phyloP scores from a whole-genome alignment of 306 rosid species.

The Corylus heterophylla region DNA sequence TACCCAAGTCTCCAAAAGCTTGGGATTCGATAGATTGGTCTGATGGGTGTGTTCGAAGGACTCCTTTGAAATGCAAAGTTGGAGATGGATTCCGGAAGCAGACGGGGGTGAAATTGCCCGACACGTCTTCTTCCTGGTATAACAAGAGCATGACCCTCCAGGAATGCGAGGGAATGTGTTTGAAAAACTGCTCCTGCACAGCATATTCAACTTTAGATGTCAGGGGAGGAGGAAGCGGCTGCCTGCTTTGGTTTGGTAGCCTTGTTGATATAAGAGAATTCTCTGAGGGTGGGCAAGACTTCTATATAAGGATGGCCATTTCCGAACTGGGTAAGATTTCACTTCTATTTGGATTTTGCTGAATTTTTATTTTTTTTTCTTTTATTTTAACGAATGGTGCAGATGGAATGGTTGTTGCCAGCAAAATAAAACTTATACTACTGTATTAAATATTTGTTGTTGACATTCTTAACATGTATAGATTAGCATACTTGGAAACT shows the following conservation, averaged over 20 bases:
- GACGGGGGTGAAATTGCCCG: conserved; percentile 24
- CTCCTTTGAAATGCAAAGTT: conserved; percentile 10
- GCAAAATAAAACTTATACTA: too few relatives aligned
- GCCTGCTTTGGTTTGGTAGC: conserved; percentile 34
- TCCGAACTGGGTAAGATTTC: neutral
- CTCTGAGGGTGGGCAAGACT: conserved; percentile 35
- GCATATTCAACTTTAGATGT: conserved; percentile 31
- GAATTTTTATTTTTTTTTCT: conserved; percentile 3
- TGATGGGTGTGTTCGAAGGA: conserved; percentile 31
- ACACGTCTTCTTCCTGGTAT: conserved; percentile 38
- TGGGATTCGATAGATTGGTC: neutral
- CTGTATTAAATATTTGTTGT: neutral
- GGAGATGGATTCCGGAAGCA: conserved; percentile 20
- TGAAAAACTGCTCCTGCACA: conserved; percentile 33
- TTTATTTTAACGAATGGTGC: neutral
- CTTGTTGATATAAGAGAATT: conserved; percentile 31
- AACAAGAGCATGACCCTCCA: conserved; percentile 8
- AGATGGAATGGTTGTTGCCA: too few relatives aligned
- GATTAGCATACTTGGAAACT: too few relatives aligned
- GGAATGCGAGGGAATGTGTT: conserved; percentile 33
- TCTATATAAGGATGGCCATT: neutral
- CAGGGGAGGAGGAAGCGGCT: conserved; percentile 34
- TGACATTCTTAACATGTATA: too few relatives aligned
- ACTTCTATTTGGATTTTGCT: neutral
- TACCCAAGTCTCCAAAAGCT: conserved; percentile 1